These are phyloP conservation scores for Hyphopichia homilentoma DNA, from an alignment of 805 yeast species.

Conservation along the genomic window DNA sequence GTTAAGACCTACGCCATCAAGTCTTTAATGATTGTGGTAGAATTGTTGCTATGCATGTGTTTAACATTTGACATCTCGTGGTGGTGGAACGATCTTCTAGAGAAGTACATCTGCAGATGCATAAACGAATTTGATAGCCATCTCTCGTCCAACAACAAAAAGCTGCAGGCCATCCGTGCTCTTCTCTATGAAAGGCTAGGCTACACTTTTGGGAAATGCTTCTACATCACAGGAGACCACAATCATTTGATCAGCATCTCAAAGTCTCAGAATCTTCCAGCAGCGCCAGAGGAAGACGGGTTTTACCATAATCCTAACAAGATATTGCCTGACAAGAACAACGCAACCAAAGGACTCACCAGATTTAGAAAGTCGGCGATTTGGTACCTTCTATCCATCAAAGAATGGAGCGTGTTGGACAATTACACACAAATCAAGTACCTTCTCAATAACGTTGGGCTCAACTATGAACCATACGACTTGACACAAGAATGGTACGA, in stretches of 20 bases:
- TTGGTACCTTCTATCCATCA: conserved; percentile 73
- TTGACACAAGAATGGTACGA: conserved; percentile 29
- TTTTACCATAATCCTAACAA: conserved; percentile 31
- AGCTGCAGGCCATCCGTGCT: conserved; percentile 45
- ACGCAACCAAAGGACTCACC: conserved; percentile 49
- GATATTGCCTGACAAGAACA: conserved; percentile 30
- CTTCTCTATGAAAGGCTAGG: conserved; percentile 40
- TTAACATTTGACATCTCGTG: conserved; percentile 36
- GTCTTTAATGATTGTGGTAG: conserved; percentile 63
- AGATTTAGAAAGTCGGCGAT: conserved; percentile 71
- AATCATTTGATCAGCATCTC: no score
- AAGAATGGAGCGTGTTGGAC: conserved; percentile 51
- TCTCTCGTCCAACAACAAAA: conserved; percentile 34
- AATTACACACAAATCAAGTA: conserved; percentile 21
- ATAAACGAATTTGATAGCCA: conserved; percentile 44
- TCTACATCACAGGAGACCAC: conserved; percentile 9
- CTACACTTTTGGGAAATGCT: conserved; percentile 45
- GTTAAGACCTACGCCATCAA: conserved; percentile 69
- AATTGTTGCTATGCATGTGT: conserved; percentile 56
- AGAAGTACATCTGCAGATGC: conserved; percentile 43
- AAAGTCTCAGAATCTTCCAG: conserved; percentile 25
- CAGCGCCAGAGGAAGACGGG: conserved; percentile 27
- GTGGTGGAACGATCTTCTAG: conserved; percentile 44
- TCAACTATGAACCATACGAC: conserved; percentile 16
- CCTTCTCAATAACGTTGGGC: conserved; percentile 23